Evolutionary conservation across 495 filamentous ascomycete species (phyloP), one percentile per base, ranked within the genome.

Genomic region (Geoglossum glabrum): DNA sequence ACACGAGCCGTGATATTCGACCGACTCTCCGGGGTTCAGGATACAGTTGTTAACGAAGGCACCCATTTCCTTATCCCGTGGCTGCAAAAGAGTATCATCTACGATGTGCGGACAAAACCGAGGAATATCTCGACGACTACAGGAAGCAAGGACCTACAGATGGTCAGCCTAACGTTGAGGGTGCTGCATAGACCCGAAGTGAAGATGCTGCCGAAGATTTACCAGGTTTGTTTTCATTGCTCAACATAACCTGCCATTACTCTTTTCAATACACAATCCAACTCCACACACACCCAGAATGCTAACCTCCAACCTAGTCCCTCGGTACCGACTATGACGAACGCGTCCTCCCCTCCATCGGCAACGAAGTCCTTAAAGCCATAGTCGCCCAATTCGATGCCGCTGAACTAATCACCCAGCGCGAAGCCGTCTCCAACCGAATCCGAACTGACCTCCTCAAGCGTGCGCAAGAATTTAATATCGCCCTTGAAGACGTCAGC

Each of bases 331-430:
- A 99, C 70, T 99, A 99, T 76, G 92, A 99, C 72, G 92, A 99
- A 76, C 86, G 92, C 72, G 92, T 99, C 47, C 88, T 99, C 66
- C 92, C 92, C 56, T 99, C 92, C 66, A 97, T 99, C 78, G 92
- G 92, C 67, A 99, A 99, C 78, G 92, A 99, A 84, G 92, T 99
- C 64, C 87, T 99, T 68, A 99, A 99, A 74, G 78, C 92, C 61
- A 97, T 97, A 72, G 92, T 99, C 55, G 92, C 92, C 63, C 92
- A 97, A 69, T 99, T 97, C 76, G 92, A 99, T 72, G 92, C 92
- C 64, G 92, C 92, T 57, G 92, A 99, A 72, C 85, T 99, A 57
- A 99, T 99, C 81, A 99, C 92, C 54, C 92, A 99, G 71, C 87
- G 92, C 63, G 92, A 99, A 75, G 82, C 87, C 61, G 93, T 99